Evolutionary conservation across 352 stramenopile genomes (phyloP).

Genomic region (Pythium vanterpoolii): DNA sequence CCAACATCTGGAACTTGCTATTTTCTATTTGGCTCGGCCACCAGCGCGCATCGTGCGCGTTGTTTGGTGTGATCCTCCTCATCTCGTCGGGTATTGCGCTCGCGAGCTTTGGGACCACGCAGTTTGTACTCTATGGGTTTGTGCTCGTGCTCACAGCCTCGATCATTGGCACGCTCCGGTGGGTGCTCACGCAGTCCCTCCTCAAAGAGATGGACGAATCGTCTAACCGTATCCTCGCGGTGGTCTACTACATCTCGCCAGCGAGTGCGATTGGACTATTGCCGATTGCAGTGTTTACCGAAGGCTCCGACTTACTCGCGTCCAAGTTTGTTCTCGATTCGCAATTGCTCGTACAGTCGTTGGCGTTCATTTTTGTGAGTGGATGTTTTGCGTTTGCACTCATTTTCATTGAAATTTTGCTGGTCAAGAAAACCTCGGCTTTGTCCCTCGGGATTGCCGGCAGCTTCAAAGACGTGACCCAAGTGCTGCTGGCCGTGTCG

Average conservation of each 20-base stretch:
- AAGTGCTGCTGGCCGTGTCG: constrained; percentile 74
- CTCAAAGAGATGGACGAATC: constrained; percentile 58
- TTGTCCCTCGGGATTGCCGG: constrained; percentile 76
- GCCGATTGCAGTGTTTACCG: constrained; percentile 58
- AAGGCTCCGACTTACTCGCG: constrained; percentile 38
- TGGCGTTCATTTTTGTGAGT: constrained; percentile 66
- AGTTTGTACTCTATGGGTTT: constrained; percentile 73
- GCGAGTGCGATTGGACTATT: constrained; percentile 66
- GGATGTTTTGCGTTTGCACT: constrained; percentile 58
- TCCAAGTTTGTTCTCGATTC: constrained; percentile 62
- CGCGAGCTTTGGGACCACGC: constrained; percentile 66
- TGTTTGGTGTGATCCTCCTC: constrained; percentile 57
- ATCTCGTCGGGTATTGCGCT: constrained; percentile 74
- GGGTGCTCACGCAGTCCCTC: constrained; percentile 83
- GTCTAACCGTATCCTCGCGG: constrained; percentile 62
- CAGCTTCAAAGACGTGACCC: constrained; percentile 75
- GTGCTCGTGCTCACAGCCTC: constrained; percentile 65
- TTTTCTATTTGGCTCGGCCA: constrained; percentile 79
- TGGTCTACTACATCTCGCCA: constrained; percentile 84
- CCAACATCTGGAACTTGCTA: constrained; percentile 81
- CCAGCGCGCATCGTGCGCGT: constrained; percentile 49
- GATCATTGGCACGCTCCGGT: constrained; percentile 69
- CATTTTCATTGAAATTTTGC: constrained; percentile 77
- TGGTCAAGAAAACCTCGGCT: constrained; percentile 83
- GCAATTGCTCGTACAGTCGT: constrained; percentile 42